phyloP scores from a whole-genome alignment of 805 yeast genomes.

The Saturnispora serradocipensis region DNA sequence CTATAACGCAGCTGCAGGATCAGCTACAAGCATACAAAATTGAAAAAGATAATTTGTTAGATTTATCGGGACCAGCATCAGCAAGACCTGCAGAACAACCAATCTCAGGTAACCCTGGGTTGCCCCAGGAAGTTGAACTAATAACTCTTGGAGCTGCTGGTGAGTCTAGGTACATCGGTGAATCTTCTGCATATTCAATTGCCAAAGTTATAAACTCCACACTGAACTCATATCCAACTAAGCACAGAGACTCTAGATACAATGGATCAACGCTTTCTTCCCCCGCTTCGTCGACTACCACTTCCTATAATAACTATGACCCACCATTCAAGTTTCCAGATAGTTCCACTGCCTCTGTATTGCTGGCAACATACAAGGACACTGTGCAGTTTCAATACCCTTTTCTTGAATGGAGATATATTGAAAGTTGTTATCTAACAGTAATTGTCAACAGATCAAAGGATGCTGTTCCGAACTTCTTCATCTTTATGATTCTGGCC shows the following conservation, averaged over 20 bases:
- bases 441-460: slow-evolving; percentile 15
- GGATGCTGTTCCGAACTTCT: slow-evolving; percentile 18
- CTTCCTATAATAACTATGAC: slow-evolving; percentile 2
- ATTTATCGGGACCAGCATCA: not conserved
- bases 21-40: not conserved
- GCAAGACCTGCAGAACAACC: not conserved
- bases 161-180: slow-evolving; percentile 25
- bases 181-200: slow-evolving; percentile 27
- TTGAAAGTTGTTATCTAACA: slow-evolving; percentile 14
- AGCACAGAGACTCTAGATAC: slow-evolving; percentile 2
- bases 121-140: slow-evolving; percentile 25
- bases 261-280: not conserved
- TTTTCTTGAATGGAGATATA: slow-evolving; percentile 26
- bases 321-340: slow-evolving; percentile 19
- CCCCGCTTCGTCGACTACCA: not conserved
- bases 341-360: slow-evolving; percentile 11
- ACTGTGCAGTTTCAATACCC: slow-evolving; percentile 31
- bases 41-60: not conserved
- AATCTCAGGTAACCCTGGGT: slow-evolving; percentile 7
- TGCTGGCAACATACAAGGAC: slow-evolving; percentile 19
- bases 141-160: slow-evolving; percentile 25
- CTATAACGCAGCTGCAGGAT: slow-evolving; percentile 10
- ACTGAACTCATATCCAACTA: slow-evolving; percentile 14
- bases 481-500: slow-evolving; percentile 27
- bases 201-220: slow-evolving; percentile 24